A percentile compares a stretch with the other conserved stretches of the same genome.
Evolutionary conservation across 495 filamentous ascomycete species (phyloP).

Genomic region (Penicillium salamii): DNA sequence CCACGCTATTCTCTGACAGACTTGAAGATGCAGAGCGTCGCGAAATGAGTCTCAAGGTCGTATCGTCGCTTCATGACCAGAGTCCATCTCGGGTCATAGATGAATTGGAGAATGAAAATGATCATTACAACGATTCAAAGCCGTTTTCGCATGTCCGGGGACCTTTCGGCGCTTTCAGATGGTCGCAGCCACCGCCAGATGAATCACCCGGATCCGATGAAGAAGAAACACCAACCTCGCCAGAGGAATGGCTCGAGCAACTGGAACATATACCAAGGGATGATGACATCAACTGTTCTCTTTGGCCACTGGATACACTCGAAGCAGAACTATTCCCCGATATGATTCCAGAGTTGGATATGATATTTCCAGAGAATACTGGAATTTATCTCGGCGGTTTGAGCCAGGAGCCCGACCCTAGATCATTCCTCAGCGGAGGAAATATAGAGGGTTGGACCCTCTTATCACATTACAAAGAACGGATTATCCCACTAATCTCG

Average conservation of each 20-base stretch:
- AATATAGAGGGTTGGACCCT: slow-evolving; percentile 16
- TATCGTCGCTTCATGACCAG: slow-evolving; percentile 1
- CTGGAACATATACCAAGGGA: not conserved
- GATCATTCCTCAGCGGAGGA: not conserved
- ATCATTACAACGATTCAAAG: not conserved
- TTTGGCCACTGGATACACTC: not conserved
- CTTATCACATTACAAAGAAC: slow-evolving; percentile 20
- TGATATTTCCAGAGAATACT: not conserved
- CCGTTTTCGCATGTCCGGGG: slow-evolving; percentile 11
- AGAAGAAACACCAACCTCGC: not conserved
- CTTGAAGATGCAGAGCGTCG: slow-evolving; percentile 16
- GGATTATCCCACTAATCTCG: slow-evolving; percentile 16
- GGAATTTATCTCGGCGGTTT: not conserved
- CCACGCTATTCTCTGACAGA: not conserved
- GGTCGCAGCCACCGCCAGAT: not conserved
- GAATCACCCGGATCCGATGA: not conserved
- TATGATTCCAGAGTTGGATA: not conserved
- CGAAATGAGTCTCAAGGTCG: slow-evolving; percentile 11
- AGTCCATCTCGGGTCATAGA: slow-evolving; percentile 8
- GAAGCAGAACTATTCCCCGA: not conserved
- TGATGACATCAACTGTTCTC: not conserved
- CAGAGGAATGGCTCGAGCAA: slow-evolving; percentile 5
- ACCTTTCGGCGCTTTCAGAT: slow-evolving; percentile 17
- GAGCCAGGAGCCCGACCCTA: not conserved
- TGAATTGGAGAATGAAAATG: slow-evolving; percentile 13